These are phyloP conservation scores for Dactylellina haptotyla DNA, from an alignment of 2,329 filamentous ascomycete species.

Conservation along the genomic window DNA sequence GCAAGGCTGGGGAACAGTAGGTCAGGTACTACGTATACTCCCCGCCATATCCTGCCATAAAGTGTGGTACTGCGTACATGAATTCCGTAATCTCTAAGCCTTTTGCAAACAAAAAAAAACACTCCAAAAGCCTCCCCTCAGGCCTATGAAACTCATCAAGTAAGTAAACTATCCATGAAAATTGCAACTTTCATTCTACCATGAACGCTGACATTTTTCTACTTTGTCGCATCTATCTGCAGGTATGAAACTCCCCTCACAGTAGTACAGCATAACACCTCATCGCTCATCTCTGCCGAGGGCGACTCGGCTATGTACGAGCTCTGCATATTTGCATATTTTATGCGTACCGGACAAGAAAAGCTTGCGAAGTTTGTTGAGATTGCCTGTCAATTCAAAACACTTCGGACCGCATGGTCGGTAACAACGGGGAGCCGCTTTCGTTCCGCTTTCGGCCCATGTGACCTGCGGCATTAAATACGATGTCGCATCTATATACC, in stretches of 20 bases:
- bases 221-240: constrained; percentile 5
- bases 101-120: constrained; percentile 1
- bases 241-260: constrained; percentile 35
- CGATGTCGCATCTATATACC: no score
- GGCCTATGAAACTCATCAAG: constrained; percentile 30
- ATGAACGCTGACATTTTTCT: neutral
- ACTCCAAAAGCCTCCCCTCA: neutral
- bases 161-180: neutral
- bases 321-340: constrained; percentile 27
- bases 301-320: constrained; percentile 35
- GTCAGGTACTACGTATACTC: neutral
- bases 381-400: constrained; percentile 44
- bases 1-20: constrained; percentile 45
- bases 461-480: constrained; percentile 46
- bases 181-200: neutral
- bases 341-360: constrained; percentile 11
- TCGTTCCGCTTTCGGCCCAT: constrained; percentile 41
- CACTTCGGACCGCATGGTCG: constrained; percentile 48
- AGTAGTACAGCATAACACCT: constrained; percentile 33
- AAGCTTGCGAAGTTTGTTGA: constrained; percentile 9
- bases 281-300: constrained; percentile 34
- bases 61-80: no score
- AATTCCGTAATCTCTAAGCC: constrained; percentile 12
- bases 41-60: constrained; percentile 16
- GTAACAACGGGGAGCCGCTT: constrained; percentile 30